phyloP scores from a whole-genome alignment of 2,329 filamentous ascomycete species.

The Trichophyton benhamiae region DNA sequence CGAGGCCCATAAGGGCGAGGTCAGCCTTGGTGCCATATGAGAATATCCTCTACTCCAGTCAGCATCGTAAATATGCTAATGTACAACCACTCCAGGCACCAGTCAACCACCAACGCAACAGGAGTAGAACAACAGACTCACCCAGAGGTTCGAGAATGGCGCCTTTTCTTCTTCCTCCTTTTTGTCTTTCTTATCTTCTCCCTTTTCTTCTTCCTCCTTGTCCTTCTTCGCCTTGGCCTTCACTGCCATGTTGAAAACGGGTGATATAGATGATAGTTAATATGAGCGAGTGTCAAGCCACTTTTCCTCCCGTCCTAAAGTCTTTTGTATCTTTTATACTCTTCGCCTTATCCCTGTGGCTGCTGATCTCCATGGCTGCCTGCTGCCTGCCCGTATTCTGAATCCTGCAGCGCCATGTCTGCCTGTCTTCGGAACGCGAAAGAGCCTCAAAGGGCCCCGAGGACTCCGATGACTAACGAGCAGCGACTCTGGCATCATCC shows the following conservation, averaged over 20 bases:
- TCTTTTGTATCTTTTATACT: not conserved
- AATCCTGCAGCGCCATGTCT: not conserved
- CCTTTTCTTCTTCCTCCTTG: not conserved
- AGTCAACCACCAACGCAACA: no score
- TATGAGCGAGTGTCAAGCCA: not conserved
- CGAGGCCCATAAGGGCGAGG: constrained; percentile 15
- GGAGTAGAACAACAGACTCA: constrained; percentile 7
- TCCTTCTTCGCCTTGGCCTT: no score
- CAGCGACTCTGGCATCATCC: not conserved
- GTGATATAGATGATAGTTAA: no score
- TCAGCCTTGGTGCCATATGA: constrained; percentile 16
- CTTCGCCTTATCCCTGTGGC: no score
- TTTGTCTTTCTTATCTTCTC: not conserved
- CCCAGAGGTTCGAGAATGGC: constrained; percentile 18
- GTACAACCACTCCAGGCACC: no score
- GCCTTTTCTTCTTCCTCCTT: constrained; percentile 11
- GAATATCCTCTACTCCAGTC: constrained; percentile 15
- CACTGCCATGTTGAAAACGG: no score
- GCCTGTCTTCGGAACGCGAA: not conserved
- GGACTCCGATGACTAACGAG: not conserved
- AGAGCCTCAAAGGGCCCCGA: not conserved
- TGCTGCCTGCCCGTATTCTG: no score
- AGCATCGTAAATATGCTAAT: not conserved
- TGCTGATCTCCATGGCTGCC: no score
- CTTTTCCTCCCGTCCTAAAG: not conserved